phyloP scores from a whole-genome alignment of 2,329 filamentous ascomycete species.

The Stagonosporopsis rhizophila region DNA sequence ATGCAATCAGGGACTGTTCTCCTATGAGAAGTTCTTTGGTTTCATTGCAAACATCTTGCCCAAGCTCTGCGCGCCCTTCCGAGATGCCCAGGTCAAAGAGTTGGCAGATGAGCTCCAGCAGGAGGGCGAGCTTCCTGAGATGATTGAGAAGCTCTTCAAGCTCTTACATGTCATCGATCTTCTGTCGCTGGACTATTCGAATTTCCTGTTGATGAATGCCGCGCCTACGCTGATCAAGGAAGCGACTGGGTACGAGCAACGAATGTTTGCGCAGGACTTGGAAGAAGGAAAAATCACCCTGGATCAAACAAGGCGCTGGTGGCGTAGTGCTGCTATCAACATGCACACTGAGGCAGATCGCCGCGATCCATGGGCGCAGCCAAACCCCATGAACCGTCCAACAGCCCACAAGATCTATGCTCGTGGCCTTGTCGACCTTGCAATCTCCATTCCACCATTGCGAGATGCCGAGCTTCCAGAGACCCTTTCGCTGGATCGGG shows the following conservation, averaged over 20 bases:
- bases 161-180: slow-evolving; percentile 78
- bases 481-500: slow-evolving; percentile 73
- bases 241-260: slow-evolving; percentile 75
- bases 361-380: slow-evolving; percentile 71
- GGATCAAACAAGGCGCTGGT: slow-evolving; percentile 68
- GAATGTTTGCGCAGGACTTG: slow-evolving; percentile 71
- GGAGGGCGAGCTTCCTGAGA: slow-evolving; percentile 62
- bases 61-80: slow-evolving; percentile 79
- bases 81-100: slow-evolving; percentile 77
- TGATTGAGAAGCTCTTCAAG: slow-evolving; percentile 78
- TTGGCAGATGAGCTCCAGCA: slow-evolving; percentile 66
- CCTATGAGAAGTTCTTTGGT: slow-evolving; percentile 79
- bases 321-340: slow-evolving; percentile 69
- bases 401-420: slow-evolving; percentile 75
- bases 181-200: slow-evolving; percentile 81
- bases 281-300: slow-evolving; percentile 63
- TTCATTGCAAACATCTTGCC: slow-evolving; percentile 78
- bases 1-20: slow-evolving; percentile 75
- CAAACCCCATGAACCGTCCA: slow-evolving; percentile 63
- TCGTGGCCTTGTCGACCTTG: slow-evolving; percentile 76
- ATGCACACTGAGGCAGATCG: slow-evolving; percentile 70
- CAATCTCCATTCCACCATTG: slow-evolving; percentile 69
- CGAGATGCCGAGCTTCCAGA: slow-evolving; percentile 69
- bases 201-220: slow-evolving; percentile 76
- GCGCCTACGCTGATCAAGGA: slow-evolving; percentile 75